phyloP scores from a whole-genome alignment of 2,329 filamentous ascomycete species.

The Penicillium sp. region DNA sequence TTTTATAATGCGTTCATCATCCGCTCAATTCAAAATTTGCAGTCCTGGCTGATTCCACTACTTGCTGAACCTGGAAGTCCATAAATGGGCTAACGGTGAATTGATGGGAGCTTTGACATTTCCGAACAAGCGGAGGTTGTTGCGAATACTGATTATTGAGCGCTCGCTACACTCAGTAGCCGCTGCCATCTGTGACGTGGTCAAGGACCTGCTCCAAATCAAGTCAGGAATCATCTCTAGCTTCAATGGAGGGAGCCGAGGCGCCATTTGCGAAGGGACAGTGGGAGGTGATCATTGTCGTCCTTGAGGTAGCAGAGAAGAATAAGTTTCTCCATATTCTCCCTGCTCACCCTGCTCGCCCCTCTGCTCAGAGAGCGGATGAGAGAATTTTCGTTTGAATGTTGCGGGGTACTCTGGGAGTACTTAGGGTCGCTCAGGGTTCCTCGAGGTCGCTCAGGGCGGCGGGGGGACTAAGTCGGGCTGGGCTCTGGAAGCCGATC shows the following conservation, averaged over 20 bases:
- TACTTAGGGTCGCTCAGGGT: too few species aligned
- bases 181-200: slow-evolving; percentile 11
- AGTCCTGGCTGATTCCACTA: not conserved
- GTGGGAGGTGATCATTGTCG: not conserved
- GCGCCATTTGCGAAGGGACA: slow-evolving; percentile 4
- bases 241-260: slow-evolving; percentile 9
- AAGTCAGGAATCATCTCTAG: slow-evolving; percentile 13
- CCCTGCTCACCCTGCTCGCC: slow-evolving; percentile 14
- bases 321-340: not conserved
- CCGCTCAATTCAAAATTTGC: not conserved
- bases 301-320: slow-evolving; percentile 6
- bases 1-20: not conserved
- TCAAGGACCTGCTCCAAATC: slow-evolving; percentile 10
- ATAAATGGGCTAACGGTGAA: not conserved
- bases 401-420: too few species aligned
- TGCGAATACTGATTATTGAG: slow-evolving; percentile 11
- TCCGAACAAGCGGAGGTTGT: slow-evolving; percentile 12
- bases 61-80: not conserved
- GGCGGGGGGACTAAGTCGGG: too few species aligned
- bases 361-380: slow-evolving; percentile 13
- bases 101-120: slow-evolving; percentile 15
- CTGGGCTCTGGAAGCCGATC: too few species aligned
- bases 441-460: too few species aligned
- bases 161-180: slow-evolving; percentile 15
- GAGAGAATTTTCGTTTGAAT: slow-evolving; percentile 4